Evolutionary conservation across 371 early-diverging fungal species (phyloP).

Genomic region (Mortierella sp.): DNA sequence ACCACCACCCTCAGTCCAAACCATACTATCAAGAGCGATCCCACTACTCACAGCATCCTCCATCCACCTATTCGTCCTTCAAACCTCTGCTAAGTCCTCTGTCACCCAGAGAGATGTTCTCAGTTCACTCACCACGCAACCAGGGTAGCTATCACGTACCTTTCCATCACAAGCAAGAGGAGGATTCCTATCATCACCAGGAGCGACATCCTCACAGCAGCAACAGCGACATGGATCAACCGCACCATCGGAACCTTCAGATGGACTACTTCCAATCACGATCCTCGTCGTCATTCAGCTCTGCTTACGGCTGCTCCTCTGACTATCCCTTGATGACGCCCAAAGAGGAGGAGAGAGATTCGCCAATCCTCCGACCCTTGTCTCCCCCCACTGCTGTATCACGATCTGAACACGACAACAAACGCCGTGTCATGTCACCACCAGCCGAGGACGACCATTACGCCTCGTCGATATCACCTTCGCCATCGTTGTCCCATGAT

Average conservation of each 20-base stretch:
- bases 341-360: conserved; percentile 27
- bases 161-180: too few relatives aligned
- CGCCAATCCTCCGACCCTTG: neutral
- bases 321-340: conserved; percentile 21
- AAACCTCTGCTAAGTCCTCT: conserved; percentile 18
- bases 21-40: conserved; percentile 12
- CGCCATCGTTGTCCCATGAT: conserved; percentile 23
- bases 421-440: neutral
- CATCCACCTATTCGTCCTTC: conserved; percentile 3
- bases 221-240: conserved; percentile 13
- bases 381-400: neutral
- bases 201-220: neutral
- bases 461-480: conserved; percentile 20
- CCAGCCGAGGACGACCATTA: conserved; percentile 17
- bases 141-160: conserved; percentile 20
- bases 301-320: conserved; percentile 15
- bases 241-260: conserved; percentile 11
- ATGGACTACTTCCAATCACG: conserved; percentile 21
- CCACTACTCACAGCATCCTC: conserved; percentile 2
- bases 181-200: conserved; percentile 9
- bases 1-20: conserved; percentile 14
- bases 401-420: conserved; percentile 1
- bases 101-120: conserved; percentile 21
- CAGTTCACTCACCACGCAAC: conserved; percentile 8
- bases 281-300: neutral